Evolutionary conservation across 352 stramenopile species (phyloP).

Genomic region (Thalassiosira ordinaria): DNA sequence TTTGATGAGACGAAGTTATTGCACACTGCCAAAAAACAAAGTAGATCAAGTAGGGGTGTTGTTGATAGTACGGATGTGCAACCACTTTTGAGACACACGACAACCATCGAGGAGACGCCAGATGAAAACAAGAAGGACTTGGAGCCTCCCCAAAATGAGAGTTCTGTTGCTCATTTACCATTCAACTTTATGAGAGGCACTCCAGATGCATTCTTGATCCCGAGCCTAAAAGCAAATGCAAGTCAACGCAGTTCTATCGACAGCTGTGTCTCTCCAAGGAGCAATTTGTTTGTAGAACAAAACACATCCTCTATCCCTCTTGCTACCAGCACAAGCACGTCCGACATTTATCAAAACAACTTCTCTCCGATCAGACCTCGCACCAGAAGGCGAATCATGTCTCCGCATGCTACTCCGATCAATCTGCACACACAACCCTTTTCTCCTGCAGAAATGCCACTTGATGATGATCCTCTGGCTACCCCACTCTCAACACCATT

Average conservation of each 20-base stretch:
- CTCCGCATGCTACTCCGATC: not conserved
- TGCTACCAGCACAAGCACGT: too few species aligned
- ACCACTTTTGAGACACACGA: not conserved
- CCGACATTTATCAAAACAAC: not conserved
- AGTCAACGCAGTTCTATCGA: not conserved
- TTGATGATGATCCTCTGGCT: not conserved
- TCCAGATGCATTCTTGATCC: not conserved
- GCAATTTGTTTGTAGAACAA: not conserved
- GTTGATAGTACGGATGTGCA: not conserved
- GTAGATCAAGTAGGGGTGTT: too few species aligned
- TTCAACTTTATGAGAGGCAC: not conserved
- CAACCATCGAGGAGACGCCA: not conserved
- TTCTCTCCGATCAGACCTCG: conserved; percentile 26
- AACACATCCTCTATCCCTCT: too few species aligned
- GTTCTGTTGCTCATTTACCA: not conserved
- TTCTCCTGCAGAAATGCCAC: conserved; percentile 2
- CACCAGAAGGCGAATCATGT: conserved; percentile 12
- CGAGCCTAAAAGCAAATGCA: not conserved
- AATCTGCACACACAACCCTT: not conserved
- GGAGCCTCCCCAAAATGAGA: not conserved
- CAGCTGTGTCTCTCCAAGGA: not conserved
- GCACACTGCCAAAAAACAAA: not conserved
- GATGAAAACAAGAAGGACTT: not conserved
- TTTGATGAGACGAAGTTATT: too few species aligned
- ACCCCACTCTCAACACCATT: not conserved